phyloP scores from a whole-genome alignment of 2,329 filamentous ascomycete genomes.

The Aureobasidium melanogenum region DNA sequence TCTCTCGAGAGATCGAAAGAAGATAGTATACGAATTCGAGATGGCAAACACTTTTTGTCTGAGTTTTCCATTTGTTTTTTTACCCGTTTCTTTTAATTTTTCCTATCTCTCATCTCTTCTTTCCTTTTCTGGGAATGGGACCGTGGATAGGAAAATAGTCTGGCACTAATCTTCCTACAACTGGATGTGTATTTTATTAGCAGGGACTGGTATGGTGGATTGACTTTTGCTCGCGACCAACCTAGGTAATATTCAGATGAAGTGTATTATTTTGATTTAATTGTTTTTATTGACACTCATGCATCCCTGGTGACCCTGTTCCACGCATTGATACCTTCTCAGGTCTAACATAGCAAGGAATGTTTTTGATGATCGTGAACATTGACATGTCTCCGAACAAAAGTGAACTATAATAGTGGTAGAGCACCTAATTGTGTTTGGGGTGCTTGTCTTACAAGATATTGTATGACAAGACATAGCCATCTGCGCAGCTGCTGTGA shows the following conservation, averaged over 20 bases:
- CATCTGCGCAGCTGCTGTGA: too few relatives aligned
- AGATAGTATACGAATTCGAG: conserved; percentile 8
- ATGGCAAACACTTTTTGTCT: conserved; percentile 4
- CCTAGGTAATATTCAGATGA: not conserved
- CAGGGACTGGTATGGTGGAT: not conserved
- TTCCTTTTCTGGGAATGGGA: not conserved
- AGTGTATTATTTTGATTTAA: conserved; percentile 4
- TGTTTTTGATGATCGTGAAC: too few relatives aligned
- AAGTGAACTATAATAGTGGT: too few relatives aligned
- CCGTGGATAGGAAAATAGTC: not conserved
- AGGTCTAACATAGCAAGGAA: too few relatives aligned
- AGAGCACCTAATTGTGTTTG: too few relatives aligned
- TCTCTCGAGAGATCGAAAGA: conserved; percentile 3
- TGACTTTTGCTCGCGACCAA: not conserved
- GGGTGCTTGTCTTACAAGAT: too few relatives aligned
- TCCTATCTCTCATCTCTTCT: not conserved
- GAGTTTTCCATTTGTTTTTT: not conserved
- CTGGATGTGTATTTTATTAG: not conserved
- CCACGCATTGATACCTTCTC: not conserved
- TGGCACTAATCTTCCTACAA: not conserved
- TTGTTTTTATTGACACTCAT: not conserved
- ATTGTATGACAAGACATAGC: too few relatives aligned
- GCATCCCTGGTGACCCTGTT: not conserved
- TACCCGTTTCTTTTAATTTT: not conserved
- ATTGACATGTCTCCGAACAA: too few relatives aligned